A percentile compares a stretch with the other conserved stretches of the same genome.
phyloP scores from a whole-genome alignment of 805 yeast genomes.

The Ogataea methanolica region DNA sequence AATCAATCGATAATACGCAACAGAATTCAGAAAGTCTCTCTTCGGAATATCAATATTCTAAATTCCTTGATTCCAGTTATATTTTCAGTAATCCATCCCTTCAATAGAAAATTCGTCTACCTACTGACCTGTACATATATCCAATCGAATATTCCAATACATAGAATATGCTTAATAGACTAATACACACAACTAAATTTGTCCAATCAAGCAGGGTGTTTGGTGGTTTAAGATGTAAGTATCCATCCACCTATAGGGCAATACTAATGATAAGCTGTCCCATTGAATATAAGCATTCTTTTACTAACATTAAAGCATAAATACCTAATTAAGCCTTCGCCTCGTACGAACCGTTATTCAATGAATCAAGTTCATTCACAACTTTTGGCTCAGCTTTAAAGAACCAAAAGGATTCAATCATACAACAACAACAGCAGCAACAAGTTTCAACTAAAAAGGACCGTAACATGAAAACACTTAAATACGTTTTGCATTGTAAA shows the following conservation, averaged over 20 bases:
- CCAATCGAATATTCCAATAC: background rate
- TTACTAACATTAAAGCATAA: conserved; percentile 1
- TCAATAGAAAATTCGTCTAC: too few relatives aligned
- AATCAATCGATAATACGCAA: background rate
- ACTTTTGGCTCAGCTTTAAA: conserved; percentile 27
- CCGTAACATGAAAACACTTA: conserved; percentile 34
- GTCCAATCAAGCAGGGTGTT: background rate
- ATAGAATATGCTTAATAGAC: background rate
- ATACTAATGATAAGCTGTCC: too few relatives aligned
- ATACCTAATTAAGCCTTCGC: conserved; percentile 1
- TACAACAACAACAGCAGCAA: conserved; percentile 2
- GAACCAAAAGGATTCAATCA: conserved; percentile 8
- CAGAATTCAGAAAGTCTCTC: too few relatives aligned
- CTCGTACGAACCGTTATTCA: background rate
- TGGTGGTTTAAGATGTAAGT: conserved; percentile 1
- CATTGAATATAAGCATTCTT: too few relatives aligned
- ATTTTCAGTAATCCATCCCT: too few relatives aligned
- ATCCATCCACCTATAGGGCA: background rate
- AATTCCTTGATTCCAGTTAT: too few relatives aligned
- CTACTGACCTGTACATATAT: background rate
- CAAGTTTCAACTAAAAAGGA: conserved; percentile 7
- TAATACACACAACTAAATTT: background rate
- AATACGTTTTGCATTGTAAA: conserved; percentile 69
- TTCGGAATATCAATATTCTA: too few relatives aligned
- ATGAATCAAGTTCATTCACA: conserved; percentile 3